These are phyloP conservation scores for Phytophthora tubulina DNA, from an alignment of 352 stramenopile species.

Conservation along the genomic window DNA sequence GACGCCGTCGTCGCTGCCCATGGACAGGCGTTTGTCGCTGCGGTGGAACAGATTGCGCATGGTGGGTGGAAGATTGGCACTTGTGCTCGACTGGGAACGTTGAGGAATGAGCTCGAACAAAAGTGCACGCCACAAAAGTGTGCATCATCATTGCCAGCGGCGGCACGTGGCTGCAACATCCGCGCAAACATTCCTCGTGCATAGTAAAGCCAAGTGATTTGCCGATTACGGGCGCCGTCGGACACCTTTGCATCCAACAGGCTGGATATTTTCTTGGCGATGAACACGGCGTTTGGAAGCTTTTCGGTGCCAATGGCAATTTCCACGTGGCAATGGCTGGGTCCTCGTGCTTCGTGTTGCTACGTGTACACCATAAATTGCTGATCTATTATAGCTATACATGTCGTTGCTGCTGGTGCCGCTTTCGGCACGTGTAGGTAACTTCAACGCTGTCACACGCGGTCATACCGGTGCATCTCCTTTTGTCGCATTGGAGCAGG, in stretches of 20 bases:
- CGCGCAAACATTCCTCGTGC: slow-evolving; percentile 8
- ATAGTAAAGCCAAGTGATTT: slow-evolving; percentile 25
- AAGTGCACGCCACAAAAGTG: neutral
- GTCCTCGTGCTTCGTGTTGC: too few species aligned
- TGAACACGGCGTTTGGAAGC: slow-evolving; percentile 5
- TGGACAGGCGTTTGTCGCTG: slow-evolving; percentile 28
- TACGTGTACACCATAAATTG: neutral
- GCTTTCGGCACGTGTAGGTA: slow-evolving; percentile 1
- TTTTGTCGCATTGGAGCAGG: slow-evolving; percentile 11
- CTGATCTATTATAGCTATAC: neutral
- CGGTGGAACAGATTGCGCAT: slow-evolving; percentile 55
- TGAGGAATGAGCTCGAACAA: slow-evolving; percentile 28
- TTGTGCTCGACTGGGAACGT: slow-evolving; percentile 25
- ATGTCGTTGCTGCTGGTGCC: neutral
- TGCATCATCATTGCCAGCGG: slow-evolving; percentile 3
- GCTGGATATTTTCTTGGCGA: slow-evolving; percentile 16
- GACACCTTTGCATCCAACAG: neutral
- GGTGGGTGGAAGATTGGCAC: neutral
- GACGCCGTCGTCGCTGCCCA: slow-evolving; percentile 23
- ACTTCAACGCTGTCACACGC: slow-evolving; percentile 2
- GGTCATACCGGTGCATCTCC: slow-evolving; percentile 7
- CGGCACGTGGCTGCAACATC: neutral
- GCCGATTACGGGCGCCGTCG: slow-evolving; percentile 13
- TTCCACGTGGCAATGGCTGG: too few species aligned
- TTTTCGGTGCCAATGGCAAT: neutral